These are phyloP conservation scores for Hygrophorus russula DNA, from an alignment of 768 basidiomycete species.

Conservation along the genomic window DNA sequence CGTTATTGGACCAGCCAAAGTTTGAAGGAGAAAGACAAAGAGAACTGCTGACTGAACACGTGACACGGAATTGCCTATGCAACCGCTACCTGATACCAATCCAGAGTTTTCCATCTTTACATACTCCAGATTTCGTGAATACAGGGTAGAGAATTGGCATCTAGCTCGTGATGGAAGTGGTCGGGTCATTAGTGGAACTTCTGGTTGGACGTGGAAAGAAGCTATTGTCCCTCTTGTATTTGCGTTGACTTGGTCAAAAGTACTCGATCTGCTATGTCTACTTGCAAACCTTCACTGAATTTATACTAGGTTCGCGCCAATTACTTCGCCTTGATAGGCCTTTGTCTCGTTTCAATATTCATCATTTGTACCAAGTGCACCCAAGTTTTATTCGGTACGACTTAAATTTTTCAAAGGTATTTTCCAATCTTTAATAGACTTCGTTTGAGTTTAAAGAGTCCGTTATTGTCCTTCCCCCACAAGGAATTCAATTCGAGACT, in stretches of 20 bases:
- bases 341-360: slow-evolving; percentile 10
- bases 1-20: slow-evolving; percentile 13
- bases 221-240: slow-evolving; percentile 19
- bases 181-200: slow-evolving; percentile 18
- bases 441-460: slow-evolving; percentile 43
- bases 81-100: slow-evolving; percentile 21
- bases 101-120: slow-evolving; percentile 44
- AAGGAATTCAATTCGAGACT: slow-evolving; percentile 69
- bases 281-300: background rate
- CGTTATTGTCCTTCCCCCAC: slow-evolving; percentile 48
- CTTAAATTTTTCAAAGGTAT: background rate
- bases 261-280: slow-evolving; percentile 6
- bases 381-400: slow-evolving; percentile 36
- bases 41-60: too few species aligned
- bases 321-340: slow-evolving; percentile 4
- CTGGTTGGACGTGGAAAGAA: slow-evolving; percentile 25
- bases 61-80: too few species aligned
- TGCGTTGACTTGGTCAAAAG: slow-evolving; percentile 23
- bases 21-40: slow-evolving; percentile 3
- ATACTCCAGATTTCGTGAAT: slow-evolving; percentile 42
- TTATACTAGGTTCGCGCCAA: slow-evolving; percentile 11
- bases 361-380: slow-evolving; percentile 26
- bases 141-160: slow-evolving; percentile 45
- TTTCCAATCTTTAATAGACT: slow-evolving; percentile 3
- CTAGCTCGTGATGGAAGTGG: slow-evolving; percentile 30